Conservation (phyloP, 495 filamentous ascomycete genomes). For the Penicillium coffeae region DNA sequence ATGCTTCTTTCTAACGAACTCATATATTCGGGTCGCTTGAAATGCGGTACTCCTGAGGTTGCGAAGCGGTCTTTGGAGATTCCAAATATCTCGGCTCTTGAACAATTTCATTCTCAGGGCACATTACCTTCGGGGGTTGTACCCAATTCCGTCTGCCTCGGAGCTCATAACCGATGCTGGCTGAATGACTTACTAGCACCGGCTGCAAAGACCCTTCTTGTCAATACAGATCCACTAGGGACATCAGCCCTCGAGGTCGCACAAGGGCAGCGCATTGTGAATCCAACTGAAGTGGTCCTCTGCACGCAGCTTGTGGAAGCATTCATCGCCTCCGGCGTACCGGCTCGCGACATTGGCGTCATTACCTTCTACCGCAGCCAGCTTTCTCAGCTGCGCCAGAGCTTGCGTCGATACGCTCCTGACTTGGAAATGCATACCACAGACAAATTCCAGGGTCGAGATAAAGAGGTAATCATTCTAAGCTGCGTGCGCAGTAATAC, state of each 20-base stretch:
- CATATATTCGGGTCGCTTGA: constrained; percentile 84
- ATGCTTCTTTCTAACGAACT: constrained; percentile 91
- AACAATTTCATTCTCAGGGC: constrained; percentile 46
- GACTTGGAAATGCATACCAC: constrained; percentile 92
- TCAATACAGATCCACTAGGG: constrained; percentile 79
- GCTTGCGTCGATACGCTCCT: constrained; percentile 44
- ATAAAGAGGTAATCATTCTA: constrained; percentile 88
- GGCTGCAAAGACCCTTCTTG: constrained; percentile 67
- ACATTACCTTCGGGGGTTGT: constrained; percentile 21
- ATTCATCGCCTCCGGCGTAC: constrained; percentile 69
- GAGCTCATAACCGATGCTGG: constrained; percentile 62
- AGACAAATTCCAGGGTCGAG: constrained; percentile 92
- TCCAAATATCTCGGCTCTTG: constrained; percentile 56
- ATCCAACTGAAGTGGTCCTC: constrained; percentile 72
- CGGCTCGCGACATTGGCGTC: constrained; percentile 78
- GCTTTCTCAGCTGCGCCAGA: constrained; percentile 60
- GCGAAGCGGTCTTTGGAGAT: constrained; percentile 59
- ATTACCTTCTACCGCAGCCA: constrained; percentile 98
- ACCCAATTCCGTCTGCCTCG: constrained; percentile 46
- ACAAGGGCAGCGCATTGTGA: constrained; percentile 80
- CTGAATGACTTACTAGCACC: constrained; percentile 72
- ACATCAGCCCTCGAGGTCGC: constrained; percentile 62
- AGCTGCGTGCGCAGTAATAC: constrained; percentile 84
- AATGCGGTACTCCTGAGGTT: constrained; percentile 78
- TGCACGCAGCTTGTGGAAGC: constrained; percentile 73